phyloP scores from a whole-genome alignment of 2,329 filamentous ascomycete species.

The Leptographium galeiforme region DNA sequence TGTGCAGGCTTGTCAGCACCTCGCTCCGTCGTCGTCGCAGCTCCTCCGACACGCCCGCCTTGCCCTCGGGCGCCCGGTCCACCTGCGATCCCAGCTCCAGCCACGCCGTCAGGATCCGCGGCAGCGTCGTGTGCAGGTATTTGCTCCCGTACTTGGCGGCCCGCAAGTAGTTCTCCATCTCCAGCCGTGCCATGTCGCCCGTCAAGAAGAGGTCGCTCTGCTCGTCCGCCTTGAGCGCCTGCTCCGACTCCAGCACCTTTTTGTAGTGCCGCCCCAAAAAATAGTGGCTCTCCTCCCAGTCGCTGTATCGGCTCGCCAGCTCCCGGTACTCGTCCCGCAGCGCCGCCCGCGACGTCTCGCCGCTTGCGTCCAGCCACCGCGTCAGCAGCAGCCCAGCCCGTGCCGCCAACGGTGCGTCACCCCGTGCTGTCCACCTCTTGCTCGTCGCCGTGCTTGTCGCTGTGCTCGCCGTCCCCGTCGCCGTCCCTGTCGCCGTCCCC shows the following conservation, averaged over 20 bases:
- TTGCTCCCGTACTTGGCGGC: slow-evolving; percentile 83
- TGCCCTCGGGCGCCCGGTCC: slow-evolving; percentile 45
- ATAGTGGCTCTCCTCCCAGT: slow-evolving; percentile 96
- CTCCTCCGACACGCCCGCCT: slow-evolving; percentile 37
- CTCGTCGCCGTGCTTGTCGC: not conserved
- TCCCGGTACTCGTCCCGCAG: slow-evolving; percentile 73
- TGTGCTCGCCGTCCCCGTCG: not conserved
- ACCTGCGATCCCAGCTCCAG: slow-evolving; percentile 74
- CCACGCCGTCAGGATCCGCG: slow-evolving; percentile 86
- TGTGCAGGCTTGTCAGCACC: slow-evolving; percentile 56
- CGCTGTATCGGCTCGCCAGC: slow-evolving; percentile 54
- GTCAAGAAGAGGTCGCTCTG: slow-evolving; percentile 65
- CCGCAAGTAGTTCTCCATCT: slow-evolving; percentile 86
- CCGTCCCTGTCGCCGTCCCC: not conserved
- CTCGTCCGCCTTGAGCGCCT: slow-evolving; percentile 58
- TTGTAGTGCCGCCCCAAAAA: slow-evolving; percentile 96
- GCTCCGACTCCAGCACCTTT: slow-evolving; percentile 84
- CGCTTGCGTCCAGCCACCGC: slow-evolving; percentile 93
- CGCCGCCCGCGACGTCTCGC: slow-evolving; percentile 74
- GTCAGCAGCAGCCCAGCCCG: slow-evolving; percentile 79
- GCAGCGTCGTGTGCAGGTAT: slow-evolving; percentile 89
- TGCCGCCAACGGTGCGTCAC: slow-evolving; percentile 35
- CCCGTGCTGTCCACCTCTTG: not conserved
- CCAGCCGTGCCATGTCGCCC: slow-evolving; percentile 74
- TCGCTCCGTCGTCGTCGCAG: slow-evolving; percentile 44